Evolutionary conservation across 2,329 filamentous ascomycete genomes (phyloP), one percentile per base, ranked within the genome.

Genomic region (Myriosclerotinia duriaeana): DNA sequence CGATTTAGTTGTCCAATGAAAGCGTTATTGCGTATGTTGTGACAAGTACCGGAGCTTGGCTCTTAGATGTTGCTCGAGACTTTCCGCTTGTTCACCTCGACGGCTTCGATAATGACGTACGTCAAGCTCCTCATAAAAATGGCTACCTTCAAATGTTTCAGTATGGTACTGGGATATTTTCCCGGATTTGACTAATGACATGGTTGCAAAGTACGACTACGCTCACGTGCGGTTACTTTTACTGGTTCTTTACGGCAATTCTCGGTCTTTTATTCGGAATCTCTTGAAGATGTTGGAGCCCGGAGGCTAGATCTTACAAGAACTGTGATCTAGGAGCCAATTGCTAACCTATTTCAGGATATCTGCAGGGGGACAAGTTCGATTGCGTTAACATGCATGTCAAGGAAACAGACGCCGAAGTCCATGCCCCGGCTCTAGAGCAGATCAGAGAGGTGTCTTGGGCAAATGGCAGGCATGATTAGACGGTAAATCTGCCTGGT

Each of bases 231-330:
- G 54, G 7, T 6, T 65, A 15, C 44, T 65, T 1, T n/a, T 65
- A 8, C 22, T 65, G 36, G 53, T 65, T 26, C 22, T 60, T 12
- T 22, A 60, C 0, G 54, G 42, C 2, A 42, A 65, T 7, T 17
- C 4, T 9, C 34, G 42, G 20, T 1, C 22, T 8, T 8, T 65
- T 26, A 36, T 60, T 12, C 8, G 8, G 5, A 65, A 60, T 2
- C 22, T 65, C 4, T 30, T 65, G 20, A 65, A 15, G 63, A 52
- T 65, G 44, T 36, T 65, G 36, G 55, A 55, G 15, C 61, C 61
- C 1, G 52, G 61, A 30, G 46, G 50, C 55, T 20, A 20, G 46
- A 6, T 9, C 17, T 20, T 5, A 2, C 60, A 15, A 12, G 4
- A 6, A 14, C n/a, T n/a, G 7, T 8, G 15, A 44, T 15, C 15